Evolutionary conservation across 1,284 basidiomycete species (phyloP).

Genomic region (Irpex sp.): DNA sequence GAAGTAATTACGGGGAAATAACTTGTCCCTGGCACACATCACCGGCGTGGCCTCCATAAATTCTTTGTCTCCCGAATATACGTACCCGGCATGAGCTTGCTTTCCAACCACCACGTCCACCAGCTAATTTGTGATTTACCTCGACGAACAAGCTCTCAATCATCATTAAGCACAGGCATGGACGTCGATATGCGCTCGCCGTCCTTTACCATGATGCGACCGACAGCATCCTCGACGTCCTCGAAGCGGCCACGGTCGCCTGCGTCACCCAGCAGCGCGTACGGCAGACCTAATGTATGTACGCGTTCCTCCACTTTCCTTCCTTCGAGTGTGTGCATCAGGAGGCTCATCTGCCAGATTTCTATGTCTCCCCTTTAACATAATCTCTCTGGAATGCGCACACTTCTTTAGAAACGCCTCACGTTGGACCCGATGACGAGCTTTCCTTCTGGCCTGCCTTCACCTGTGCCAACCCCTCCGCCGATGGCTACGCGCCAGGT

Average conservation of each 20-base stretch:
- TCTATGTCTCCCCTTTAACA: background rate
- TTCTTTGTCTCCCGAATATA: background rate
- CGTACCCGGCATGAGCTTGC: background rate
- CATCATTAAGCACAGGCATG: constrained; percentile 17
- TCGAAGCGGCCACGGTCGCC: constrained; percentile 59
- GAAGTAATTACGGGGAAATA: background rate
- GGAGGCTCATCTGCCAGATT: background rate
- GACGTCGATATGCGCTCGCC: constrained; percentile 40
- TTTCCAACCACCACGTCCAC: constrained; percentile 1
- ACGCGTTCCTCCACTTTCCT: constrained; percentile 1
- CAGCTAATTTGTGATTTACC: background rate
- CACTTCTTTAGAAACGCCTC: constrained; percentile 48
- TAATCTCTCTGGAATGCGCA: background rate
- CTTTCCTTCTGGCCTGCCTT: constrained; percentile 20
- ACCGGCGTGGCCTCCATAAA: background rate
- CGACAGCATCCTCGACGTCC: constrained; percentile 13
- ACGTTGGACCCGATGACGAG: constrained; percentile 33
- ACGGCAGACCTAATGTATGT: constrained; percentile 50
- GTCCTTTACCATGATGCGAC: constrained; percentile 32
- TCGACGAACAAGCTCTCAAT: background rate
- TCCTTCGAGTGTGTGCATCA: background rate
- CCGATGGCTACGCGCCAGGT: constrained; percentile 21
- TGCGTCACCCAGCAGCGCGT: constrained; percentile 35
- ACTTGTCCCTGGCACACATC: background rate
- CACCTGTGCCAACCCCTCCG: background rate